Evolutionary conservation across 805 yeast genomes (phyloP), one percentile per base, ranked within the genome.

Genomic region (Yarrowia phangngaensis): DNA sequence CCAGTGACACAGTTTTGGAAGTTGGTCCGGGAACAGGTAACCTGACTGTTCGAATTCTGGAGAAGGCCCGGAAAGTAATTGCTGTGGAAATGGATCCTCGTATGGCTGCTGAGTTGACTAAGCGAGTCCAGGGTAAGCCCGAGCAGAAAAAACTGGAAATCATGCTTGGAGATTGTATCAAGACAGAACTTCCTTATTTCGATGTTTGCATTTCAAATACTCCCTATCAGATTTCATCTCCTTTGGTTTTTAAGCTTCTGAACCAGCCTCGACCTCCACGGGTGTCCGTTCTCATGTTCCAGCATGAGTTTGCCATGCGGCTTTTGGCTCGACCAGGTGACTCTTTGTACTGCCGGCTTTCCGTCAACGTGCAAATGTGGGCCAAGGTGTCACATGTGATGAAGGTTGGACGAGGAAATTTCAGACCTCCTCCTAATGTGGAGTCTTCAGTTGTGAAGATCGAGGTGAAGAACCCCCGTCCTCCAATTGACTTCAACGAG

Each of bases 11-110:
- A 6, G 97, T 92, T 1, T 71, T 92, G 31, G 98, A 92, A 70
- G 95, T 92, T 46, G 98, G 98, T 60, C 98, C 98, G 3, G 98
- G 98, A 78, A 92, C 98, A 0, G 98, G 98, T 70, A 92, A 92
- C 61, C 73, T 92, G 68, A 92, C 98, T 0, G 95, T 90, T 27
- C 74, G 94, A 54, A 92, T 92, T 27, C 67, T 92, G 50, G 97
- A 90, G 58, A 83, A 88, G 64, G 97, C 97, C 0, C 74, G 85
- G 51, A 88, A 86, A 58, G 97, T 90, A n/a, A 76, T 86, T 38
- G 98, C 97, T 0, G 92, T 85, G 48, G 98, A 92, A 70, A 89
- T 89, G 87, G 98, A 92, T 69, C 98, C 98, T n/a, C 74, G 97
- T 69, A 92, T 92, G 98, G 98, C 97, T 2, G 97, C 97, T 0